phyloP scores from a whole-genome alignment of 805 yeast species.

The Nakazawaea populi region DNA sequence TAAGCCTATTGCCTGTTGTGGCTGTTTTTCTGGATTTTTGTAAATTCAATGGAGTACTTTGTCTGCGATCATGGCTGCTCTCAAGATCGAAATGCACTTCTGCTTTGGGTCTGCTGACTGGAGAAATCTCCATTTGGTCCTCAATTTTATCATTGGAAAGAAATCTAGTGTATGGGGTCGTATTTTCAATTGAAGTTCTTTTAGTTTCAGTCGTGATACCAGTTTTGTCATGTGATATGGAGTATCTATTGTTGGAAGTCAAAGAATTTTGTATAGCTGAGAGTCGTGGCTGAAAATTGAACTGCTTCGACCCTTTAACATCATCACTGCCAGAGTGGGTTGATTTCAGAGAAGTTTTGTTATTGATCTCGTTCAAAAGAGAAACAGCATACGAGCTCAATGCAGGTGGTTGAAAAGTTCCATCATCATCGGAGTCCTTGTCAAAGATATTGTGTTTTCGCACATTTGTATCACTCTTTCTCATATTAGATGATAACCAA shows the following conservation, averaged over 20 bases:
- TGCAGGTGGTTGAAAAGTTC: conserved; percentile 44
- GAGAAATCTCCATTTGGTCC: not conserved
- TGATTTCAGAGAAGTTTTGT: not conserved
- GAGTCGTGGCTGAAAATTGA: conserved; percentile 5
- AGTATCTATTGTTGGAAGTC: not conserved
- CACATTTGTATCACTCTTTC: not conserved
- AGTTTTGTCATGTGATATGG: not conserved
- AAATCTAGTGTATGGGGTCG: conserved; percentile 1
- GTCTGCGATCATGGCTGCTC: not conserved
- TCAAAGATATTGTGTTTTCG: not conserved
- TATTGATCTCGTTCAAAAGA: conserved; percentile 31
- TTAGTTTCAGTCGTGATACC: not conserved
- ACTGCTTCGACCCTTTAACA: not conserved
- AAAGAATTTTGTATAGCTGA: not conserved
- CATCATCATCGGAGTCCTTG: conserved; percentile 30
- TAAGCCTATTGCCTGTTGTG: not conserved
- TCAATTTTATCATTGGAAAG: not conserved
- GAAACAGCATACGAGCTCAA: conserved; percentile 49
- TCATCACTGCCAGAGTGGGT: not conserved
- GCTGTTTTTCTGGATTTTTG: not conserved
- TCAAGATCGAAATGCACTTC: conserved; percentile 1
- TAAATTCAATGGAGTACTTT: not conserved
- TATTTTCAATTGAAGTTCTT: conserved; percentile 1
- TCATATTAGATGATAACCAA: not conserved
- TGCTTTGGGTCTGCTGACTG: not conserved